Evolutionary conservation across 2,329 filamentous ascomycete species (phyloP), one percentile per base, ranked within the genome.

Genomic region (Cladorrhinum sp.): DNA sequence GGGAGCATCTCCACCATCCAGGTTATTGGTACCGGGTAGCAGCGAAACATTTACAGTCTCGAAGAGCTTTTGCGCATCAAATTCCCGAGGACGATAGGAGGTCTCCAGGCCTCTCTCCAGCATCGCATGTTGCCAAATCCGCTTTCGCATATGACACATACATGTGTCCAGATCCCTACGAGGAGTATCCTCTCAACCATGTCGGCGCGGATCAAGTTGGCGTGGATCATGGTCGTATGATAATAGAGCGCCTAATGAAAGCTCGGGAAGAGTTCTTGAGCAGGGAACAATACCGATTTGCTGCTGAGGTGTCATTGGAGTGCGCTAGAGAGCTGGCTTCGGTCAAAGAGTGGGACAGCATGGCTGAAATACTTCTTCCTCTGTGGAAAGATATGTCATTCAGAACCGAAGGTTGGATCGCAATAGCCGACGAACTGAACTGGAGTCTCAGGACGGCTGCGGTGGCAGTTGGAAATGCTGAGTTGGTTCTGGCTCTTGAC

Each of bases 21-120:
- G 86, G 86, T 5, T 89, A 89, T 68, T 89, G 87, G 85, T 86
- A 85, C 65, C 81, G 83, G 13, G 72, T 81, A 50, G 85, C 86
- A 1, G 82, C 84, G 3, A 79, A 79, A n/a, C 84, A 88, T 65
- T 73, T 83, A 1, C 75, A 77, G 2, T 75, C 79, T 16, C 81
- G 86, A 8, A 79, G 83, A 45, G 75, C 71, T 22, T 71, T 86
- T 49, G 85, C 86, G 1, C 76, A 75, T 23, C 74, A 76, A 20
- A 86, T 89, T 61, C 80, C 86, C 0, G 81, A 86, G 25, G 84
- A 86, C 59, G 85, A 84, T 63, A 76, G 85, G 38, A 76, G 76
- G 55, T 75, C 78, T 1, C 84, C 84, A 5, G 78, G 80, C 36
- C 67, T 72, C 2, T 78, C 80, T 3, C 74, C 79, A 4, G 77